Percentiles rank a stretch among this genome's conserved stretches.
These are phyloP conservation scores for Colletotrichum sp. DNA, from an alignment of 2,329 filamentous ascomycete genomes.

Conservation along the genomic window DNA sequence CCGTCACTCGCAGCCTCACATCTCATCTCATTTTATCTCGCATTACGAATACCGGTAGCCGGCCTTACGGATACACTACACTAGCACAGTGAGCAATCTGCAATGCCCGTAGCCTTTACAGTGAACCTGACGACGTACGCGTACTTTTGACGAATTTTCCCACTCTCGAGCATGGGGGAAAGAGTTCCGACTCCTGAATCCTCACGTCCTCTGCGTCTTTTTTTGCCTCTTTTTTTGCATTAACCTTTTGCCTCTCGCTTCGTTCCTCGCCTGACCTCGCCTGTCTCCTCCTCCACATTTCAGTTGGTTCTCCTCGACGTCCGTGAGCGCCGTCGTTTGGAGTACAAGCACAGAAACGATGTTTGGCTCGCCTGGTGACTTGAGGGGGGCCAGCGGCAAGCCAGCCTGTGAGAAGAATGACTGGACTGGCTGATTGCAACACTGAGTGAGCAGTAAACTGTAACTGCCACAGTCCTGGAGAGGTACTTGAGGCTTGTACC, in stretches of 20 bases:
- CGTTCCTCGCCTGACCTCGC: background rate
- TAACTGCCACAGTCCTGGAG: background rate
- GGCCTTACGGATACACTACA: background rate
- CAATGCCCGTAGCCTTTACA: background rate
- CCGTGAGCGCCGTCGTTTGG: constrained; percentile 9
- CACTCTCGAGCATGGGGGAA: background rate
- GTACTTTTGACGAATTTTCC: background rate
- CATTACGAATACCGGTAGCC: background rate
- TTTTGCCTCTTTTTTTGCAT: background rate
- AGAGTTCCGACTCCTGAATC: background rate
- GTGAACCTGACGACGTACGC: background rate
- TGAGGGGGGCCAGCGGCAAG: constrained; percentile 1
- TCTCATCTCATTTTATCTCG: constrained; percentile 4
- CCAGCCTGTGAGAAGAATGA: background rate
- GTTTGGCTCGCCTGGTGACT: background rate
- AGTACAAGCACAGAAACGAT: background rate
- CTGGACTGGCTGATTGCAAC: background rate
- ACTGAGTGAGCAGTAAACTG: background rate
- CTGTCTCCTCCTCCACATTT: background rate
- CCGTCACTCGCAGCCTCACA: background rate
- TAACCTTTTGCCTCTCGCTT: constrained; percentile 1
- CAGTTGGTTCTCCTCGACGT: background rate
- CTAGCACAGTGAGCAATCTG: background rate
- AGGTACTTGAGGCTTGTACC: background rate
- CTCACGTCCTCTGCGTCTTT: background rate